phyloP scores from a whole-genome alignment of 768 basidiomycete species.

The Ramaria sp. region DNA sequence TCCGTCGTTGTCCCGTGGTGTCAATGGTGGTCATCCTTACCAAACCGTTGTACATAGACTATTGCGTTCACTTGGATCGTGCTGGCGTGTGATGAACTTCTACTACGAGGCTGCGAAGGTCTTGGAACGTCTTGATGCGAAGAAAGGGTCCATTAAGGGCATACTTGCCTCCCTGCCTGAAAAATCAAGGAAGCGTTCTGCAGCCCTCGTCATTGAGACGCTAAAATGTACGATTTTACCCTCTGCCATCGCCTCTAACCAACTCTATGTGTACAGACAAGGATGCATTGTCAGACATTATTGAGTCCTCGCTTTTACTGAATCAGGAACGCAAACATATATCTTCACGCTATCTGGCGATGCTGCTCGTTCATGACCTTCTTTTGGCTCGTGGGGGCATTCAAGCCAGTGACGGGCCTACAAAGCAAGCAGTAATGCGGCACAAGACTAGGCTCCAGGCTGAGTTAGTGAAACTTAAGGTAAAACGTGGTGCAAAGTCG shows the following conservation, averaged over 20 bases:
- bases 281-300: constrained; percentile 58
- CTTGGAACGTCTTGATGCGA: constrained; percentile 78
- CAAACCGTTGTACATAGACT: constrained; percentile 5
- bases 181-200: constrained; percentile 64
- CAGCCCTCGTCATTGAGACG: constrained; percentile 88
- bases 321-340: constrained; percentile 68
- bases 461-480: constrained; percentile 78
- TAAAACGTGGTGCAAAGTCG: constrained; percentile 58
- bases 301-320: constrained; percentile 55
- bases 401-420: constrained; percentile 81
- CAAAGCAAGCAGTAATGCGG: constrained; percentile 78
- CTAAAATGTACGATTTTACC: constrained; percentile 67
- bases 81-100: constrained; percentile 65
- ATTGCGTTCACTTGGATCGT: background rate
- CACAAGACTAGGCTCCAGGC: constrained; percentile 85
- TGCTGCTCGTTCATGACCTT: constrained; percentile 87
- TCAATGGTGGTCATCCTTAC: background rate
- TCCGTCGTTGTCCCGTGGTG: constrained; percentile 1
- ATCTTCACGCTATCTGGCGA: constrained; percentile 62
- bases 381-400: constrained; percentile 73
- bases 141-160: constrained; percentile 88
- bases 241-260: background rate
- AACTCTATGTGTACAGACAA: constrained; percentile 47
- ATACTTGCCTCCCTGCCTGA: constrained; percentile 63
- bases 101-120: constrained; percentile 84